Evolutionary conservation across 2,329 filamentous ascomycete species (phyloP).

Genomic region (Metarhizium humberi): DNA sequence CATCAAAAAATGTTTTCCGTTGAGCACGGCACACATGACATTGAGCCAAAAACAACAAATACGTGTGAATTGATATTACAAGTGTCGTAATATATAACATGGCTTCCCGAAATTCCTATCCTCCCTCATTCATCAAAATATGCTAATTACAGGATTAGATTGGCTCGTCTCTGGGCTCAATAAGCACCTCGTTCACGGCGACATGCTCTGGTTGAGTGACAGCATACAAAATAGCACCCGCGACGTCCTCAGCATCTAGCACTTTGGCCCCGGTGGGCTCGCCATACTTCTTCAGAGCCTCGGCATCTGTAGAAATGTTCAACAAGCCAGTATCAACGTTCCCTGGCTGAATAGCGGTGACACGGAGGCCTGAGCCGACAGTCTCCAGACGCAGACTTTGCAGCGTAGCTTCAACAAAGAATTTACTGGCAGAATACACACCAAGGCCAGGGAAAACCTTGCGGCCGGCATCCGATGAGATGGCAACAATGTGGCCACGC

Average conservation of each 20-base stretch:
- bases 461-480: constrained; percentile 72
- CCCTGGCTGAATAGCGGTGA: constrained; percentile 68
- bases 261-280: constrained; percentile 68
- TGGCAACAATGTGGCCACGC: constrained; percentile 65
- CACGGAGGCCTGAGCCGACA: constrained; percentile 60
- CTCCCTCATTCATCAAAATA: neutral
- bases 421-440: constrained; percentile 76
- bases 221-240: constrained; percentile 63
- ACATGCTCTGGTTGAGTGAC: constrained; percentile 67
- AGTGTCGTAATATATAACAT: neutral
- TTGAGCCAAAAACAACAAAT: neutral
- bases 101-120: no score
- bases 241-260: constrained; percentile 64
- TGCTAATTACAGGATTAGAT: constrained; percentile 33
- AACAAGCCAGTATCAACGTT: constrained; percentile 68
- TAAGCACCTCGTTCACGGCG: constrained; percentile 70
- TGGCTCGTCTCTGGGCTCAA: constrained; percentile 69
- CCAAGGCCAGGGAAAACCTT: constrained; percentile 76
- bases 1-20: no score
- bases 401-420: constrained; percentile 78
- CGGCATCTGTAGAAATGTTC: constrained; percentile 63
- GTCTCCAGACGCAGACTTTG: constrained; percentile 68
- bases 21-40: no score
- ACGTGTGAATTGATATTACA: neutral
- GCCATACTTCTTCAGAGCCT: constrained; percentile 71